Evolutionary conservation across 768 basidiomycete species (phyloP), one percentile per base, ranked within the genome.

Genomic region (Tylopilus vinaceipallidus): DNA sequence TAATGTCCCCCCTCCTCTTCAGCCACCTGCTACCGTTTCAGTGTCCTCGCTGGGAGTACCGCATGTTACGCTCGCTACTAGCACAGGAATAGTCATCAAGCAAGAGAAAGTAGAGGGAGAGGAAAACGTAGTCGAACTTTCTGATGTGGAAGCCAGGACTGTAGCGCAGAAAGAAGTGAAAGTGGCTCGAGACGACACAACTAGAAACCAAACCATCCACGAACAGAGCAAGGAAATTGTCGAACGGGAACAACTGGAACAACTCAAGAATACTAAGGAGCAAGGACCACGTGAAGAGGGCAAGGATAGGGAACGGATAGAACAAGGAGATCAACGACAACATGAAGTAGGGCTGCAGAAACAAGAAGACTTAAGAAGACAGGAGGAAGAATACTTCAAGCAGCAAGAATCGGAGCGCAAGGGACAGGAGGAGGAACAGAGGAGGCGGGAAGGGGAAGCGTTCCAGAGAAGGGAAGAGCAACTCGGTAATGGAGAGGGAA

Each of bases 41-140:
- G 20, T 50, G 12, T 53, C 53, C 6, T 49, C 64, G 5, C 57
- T 48, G 26, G 45, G 52, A 36, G 27, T n/a, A 7, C n/a, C 20
- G 29, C 33, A 27, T 23, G 34, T 17, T 16, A 16, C 20, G 23
- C 20, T 29, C 32, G 22, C 10, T 42, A 4, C 26, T 26, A 62
- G 62, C 36, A 67, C 70, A 41, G 67, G 62, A 33, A 63, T 27
- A 39, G 72, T 67, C 27, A 65, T 64, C 9, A 70, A 73, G 10
- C 75, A 76, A 40, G 73, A 73, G 45, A 62, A 63, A 29, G 76
- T 71, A 60, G 78, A 51, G 74, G 81, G 52, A 26, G 47, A 44
- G 32, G 43, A 34, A 39, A 49, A 53, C 20, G 33, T 22, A 4
- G 16, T 2, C 1, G 47, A 32, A 13, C 23, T 44, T 13, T 3